phyloP scores from a whole-genome alignment of 495 filamentous ascomycete species.

The Copromyces sp. region DNA sequence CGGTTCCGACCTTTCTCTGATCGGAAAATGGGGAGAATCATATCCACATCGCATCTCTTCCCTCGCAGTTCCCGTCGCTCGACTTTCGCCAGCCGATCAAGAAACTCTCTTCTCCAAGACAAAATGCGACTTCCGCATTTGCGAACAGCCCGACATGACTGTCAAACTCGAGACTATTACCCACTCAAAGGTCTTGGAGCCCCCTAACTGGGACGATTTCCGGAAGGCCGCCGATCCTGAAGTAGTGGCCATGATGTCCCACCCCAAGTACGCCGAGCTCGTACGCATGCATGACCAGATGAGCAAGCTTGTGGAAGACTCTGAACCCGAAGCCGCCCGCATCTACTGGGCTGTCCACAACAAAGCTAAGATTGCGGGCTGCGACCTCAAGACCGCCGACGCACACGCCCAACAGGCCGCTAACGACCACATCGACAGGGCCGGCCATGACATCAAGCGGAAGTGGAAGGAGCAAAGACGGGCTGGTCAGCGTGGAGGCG shows the following conservation, averaged over 20 bases:
- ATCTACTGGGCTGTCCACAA: background rate
- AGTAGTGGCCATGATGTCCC: constrained; percentile 7
- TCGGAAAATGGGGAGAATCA: constrained; percentile 15
- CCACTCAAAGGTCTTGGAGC: background rate
- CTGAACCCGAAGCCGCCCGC: background rate
- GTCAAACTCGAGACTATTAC: constrained; percentile 7
- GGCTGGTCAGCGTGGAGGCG: background rate
- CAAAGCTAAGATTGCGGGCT: background rate
- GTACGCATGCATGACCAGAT: background rate
- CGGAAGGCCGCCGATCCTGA: constrained; percentile 8
- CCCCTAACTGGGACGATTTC: background rate
- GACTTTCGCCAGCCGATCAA: constrained; percentile 14
- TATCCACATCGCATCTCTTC: background rate
- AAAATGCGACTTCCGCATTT: constrained; percentile 4
- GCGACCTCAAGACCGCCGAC: background rate
- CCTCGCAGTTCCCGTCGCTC: constrained; percentile 8
- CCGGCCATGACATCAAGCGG: background rate
- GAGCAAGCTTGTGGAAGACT: background rate
- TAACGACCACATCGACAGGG: background rate
- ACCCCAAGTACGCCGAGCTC: constrained; percentile 2
- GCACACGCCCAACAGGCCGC: background rate
- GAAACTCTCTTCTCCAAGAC: constrained; percentile 11
- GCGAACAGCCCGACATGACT: constrained; percentile 6
- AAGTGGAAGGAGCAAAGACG: background rate
- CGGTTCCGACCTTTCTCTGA: constrained; percentile 11